Conservation (phyloP, 2,329 filamentous ascomycete species). For the Tolypocladium ovalisporum region DNA sequence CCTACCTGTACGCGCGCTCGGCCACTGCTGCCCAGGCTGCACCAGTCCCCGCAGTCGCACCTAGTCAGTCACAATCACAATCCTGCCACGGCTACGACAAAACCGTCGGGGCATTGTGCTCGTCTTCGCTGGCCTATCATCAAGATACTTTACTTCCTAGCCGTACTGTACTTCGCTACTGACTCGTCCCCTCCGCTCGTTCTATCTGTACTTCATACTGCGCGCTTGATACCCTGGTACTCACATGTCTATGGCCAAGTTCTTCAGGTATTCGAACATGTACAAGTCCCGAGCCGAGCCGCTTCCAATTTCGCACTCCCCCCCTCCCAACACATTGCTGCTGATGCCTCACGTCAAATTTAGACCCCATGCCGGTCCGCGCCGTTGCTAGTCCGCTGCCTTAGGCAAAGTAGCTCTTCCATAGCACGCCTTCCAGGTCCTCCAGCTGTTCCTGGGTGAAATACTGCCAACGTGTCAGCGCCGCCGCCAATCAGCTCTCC, state of each 20-base stretch:
- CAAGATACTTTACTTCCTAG: neutral
- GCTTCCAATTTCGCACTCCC: neutral
- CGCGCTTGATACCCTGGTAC: neutral
- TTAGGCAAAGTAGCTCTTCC: conserved; percentile 98
- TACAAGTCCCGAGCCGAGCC: neutral
- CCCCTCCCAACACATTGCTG: neutral
- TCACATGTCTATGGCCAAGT: neutral
- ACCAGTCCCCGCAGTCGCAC: neutral
- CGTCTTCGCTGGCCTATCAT: neutral
- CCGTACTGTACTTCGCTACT: neutral
- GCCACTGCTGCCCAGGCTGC: neutral
- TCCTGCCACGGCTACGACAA: neutral
- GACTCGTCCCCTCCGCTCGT: too few species aligned
- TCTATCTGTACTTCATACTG: neutral
- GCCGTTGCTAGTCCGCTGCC: neutral
- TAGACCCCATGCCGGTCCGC: neutral
- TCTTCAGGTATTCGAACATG: neutral
- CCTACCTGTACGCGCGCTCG: neutral
- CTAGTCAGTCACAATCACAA: neutral
- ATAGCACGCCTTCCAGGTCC: conserved; percentile 88
- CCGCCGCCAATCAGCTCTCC: conserved; percentile 4
- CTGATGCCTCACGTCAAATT: conserved; percentile 2
- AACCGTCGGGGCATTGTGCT: neutral
- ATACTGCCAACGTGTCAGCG: conserved; percentile 33
- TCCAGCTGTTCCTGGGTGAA: conserved; percentile 91